These are phyloP conservation scores for Mycena indigotica DNA, from an alignment of 768 basidiomycete species.

Conservation along the genomic window DNA sequence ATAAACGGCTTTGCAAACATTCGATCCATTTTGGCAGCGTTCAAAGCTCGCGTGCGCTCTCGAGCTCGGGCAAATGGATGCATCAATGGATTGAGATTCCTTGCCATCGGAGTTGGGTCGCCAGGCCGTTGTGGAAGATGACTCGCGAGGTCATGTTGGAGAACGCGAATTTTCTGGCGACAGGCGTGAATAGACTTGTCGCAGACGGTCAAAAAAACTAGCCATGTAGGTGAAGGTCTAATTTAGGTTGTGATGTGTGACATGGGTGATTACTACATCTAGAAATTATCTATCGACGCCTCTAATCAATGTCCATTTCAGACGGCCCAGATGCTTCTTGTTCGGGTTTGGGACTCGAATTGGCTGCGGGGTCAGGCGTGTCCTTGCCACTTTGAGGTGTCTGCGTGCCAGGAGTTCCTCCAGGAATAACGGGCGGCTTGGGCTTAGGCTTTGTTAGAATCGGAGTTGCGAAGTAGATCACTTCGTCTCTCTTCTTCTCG, in stretches of 20 bases:
- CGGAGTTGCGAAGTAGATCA: slow-evolving; percentile 85
- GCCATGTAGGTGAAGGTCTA: too few species aligned
- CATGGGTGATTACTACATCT: neutral
- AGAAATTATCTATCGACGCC: slow-evolving; percentile 2
- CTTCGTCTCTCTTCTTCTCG: slow-evolving; percentile 88
- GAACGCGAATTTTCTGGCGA: slow-evolving; percentile 80
- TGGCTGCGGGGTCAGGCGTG: slow-evolving; percentile 52
- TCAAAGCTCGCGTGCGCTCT: slow-evolving; percentile 91
- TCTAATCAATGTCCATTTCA: slow-evolving; percentile 87
- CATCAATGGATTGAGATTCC: slow-evolving; percentile 93
- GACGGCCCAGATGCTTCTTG: slow-evolving; percentile 51
- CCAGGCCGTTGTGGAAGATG: slow-evolving; percentile 77
- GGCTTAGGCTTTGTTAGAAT: slow-evolving; percentile 94
- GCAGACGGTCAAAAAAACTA: neutral
- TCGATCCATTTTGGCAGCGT: slow-evolving; percentile 94
- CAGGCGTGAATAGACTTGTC: too few species aligned
- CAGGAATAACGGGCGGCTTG: slow-evolving; percentile 61
- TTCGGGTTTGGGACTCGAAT: slow-evolving; percentile 34
- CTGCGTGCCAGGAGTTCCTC: slow-evolving; percentile 64
- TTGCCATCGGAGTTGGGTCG: slow-evolving; percentile 83
- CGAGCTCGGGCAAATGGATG: slow-evolving; percentile 93
- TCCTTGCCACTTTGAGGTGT: slow-evolving; percentile 70
- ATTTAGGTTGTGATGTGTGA: too few species aligned
- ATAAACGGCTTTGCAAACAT: slow-evolving; percentile 99
- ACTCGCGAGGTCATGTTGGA: slow-evolving; percentile 77